Evolutionary conservation across 805 yeast genomes (phyloP), one percentile per base, ranked within the genome.

Genomic region (Saccharomyces kudriavzevii): DNA sequence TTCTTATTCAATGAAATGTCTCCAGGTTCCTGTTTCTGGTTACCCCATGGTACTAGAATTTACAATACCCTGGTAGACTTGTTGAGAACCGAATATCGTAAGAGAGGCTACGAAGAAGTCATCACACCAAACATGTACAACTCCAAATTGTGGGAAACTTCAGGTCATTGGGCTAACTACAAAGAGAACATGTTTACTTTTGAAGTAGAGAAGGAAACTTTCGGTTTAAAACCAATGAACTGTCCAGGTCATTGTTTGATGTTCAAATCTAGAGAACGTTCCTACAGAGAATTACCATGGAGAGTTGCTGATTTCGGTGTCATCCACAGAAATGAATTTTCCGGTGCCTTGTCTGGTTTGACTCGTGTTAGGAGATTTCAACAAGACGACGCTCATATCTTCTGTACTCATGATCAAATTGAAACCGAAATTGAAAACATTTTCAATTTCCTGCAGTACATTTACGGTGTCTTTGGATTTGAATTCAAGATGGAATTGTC

Each of bases 61-160:
- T 94, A 94, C 80, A 89, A 89, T 74, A 82, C 89, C 55, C 78
- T 94, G 71, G 83, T 84, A 62, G 90, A 87, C 30, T 73, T 89
- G 72, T 70, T 94, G 74, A 83, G 92, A 75, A 69, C 72, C 52
- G 96, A 94, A 76, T 94, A 94, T 75, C 84, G 86, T 68, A 83
- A 81, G 74, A 86, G 99, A 74, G 98, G 97, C 43, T 94, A 87
- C 72, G 97, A 94, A 59, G 99, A 94, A 77, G 99, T 94, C 60
- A 92, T 94, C 70, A 91, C 99, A 57, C 99, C 99, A 67, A 94
- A 94, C 77, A 94, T 94, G 98, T 94, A 82, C 82, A 92, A 91
- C 77, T 76, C 97, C 57, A 92, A 92, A 74, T 80, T 94, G 66
- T 94, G 99, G 99, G 96, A 92, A 77, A 87, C 94, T 53, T 91